Base-by-base conservation (phyloP, 1,284 basidiomycete genomes). In the Singerocomus inundabilis region DNA sequence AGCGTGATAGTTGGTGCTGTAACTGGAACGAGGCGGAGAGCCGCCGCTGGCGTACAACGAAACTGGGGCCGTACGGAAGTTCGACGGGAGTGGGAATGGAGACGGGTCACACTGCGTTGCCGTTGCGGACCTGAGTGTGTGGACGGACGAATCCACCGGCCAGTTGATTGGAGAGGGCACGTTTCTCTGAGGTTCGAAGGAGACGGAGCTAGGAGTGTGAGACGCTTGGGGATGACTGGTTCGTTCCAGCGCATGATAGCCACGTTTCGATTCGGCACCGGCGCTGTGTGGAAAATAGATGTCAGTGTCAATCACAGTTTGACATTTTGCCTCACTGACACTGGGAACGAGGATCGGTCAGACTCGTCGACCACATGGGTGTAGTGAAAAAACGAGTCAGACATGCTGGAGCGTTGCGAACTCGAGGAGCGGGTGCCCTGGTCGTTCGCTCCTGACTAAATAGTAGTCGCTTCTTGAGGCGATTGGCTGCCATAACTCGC, bases 311-410 rank as follows among this genome's bases (percentile, higher is more conserved):
- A 49, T 50, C 25, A 46, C 10, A 13, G 11, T 2, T 12, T 24
- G 31, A 25, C 24, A n/a, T 29, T 43, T 40, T 33, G 33, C 38
- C 31, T 28, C 28, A 63, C 58, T 61, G 24, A 59, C 58, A 10
- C 32, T 21, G 39, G 29, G 15, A 31, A 41, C 16, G 41, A 41
- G 16, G 28, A 28, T 5, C 4, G 12, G 13, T 30, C 33, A 32
- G 10, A 26, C 31, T 26, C 11, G 21, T 44, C 31, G 26, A 32
- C 21, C 32, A 32, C n/a, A 18, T 6, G 4, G 4, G 29, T 24
- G 34, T 34, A 24, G 42, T 24, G 21, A 46, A 32, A 28, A 24
- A 30, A 49, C 15, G 18, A 16, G 12, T 39, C 32, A 11, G 42
- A 51, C 51, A 64, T 64, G 29, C 16, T 44, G 33, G 32, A 31